Evolutionary conservation across 176 grass and related monocot species (phyloP).

Genomic region (Dendrocalamus sinicus): DNA sequence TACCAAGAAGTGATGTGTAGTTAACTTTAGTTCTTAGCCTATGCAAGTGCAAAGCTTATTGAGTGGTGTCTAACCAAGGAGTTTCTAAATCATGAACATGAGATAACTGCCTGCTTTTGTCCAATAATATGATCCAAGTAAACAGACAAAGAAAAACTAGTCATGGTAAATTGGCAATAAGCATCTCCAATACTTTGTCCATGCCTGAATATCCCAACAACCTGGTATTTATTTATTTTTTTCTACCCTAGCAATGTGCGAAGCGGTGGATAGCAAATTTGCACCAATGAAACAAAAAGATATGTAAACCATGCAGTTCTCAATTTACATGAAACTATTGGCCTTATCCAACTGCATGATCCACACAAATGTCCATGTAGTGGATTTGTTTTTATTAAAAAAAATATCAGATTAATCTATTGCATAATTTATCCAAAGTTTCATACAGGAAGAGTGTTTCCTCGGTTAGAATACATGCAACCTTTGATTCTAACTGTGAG

Average conservation of each 20-base stretch:
- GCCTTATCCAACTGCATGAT: slow-evolving; percentile 25
- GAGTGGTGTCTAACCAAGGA: neutral
- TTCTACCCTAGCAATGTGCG: neutral
- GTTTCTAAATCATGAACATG: slow-evolving; percentile 13
- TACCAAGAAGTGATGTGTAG: neutral
- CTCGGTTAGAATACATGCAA: slow-evolving; percentile 6
- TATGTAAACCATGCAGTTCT: neutral
- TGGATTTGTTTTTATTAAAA: neutral
- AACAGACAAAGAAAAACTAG: slow-evolving; percentile 18
- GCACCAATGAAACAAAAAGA: slow-evolving; percentile 35
- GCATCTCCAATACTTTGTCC: slow-evolving; percentile 17
- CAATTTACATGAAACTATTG: slow-evolving; percentile 20
- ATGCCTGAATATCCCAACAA: slow-evolving; percentile 12
- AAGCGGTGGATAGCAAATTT: neutral
- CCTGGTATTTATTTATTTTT: slow-evolving; percentile 7
- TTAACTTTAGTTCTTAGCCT: slow-evolving; percentile 23
- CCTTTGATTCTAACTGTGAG: neutral
- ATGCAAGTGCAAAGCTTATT: neutral
- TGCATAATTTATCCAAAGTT: neutral
- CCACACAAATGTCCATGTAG: neutral
- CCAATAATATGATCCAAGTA: slow-evolving; percentile 10
- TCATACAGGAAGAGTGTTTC: neutral
- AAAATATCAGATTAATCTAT: neutral
- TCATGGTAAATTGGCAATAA: slow-evolving; percentile 5
- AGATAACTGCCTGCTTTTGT: slow-evolving; percentile 1